Evolutionary conservation across 78 protist genomes (phyloP).

Genomic region (Dictyostelium brefeldianum): DNA sequence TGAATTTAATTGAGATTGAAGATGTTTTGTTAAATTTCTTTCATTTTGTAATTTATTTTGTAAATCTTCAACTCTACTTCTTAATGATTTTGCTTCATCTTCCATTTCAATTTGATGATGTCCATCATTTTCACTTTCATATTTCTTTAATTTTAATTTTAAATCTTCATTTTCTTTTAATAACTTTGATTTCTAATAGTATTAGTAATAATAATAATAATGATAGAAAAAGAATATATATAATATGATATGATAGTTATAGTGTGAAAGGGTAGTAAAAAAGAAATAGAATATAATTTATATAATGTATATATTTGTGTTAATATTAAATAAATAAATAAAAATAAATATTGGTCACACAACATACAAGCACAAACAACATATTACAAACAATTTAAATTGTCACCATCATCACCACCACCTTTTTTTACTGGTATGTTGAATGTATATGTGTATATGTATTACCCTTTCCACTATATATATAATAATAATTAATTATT

Average conservation of each 20-base stretch:
- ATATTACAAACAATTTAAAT: too few relatives aligned
- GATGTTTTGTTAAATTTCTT: conserved; percentile 29
- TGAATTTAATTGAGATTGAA: conserved; percentile 40
- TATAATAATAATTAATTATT: background rate
- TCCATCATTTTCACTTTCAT: conserved; percentile 26
- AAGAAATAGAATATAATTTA: too few relatives aligned
- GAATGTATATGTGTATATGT: background rate
- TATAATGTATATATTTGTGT: too few relatives aligned
- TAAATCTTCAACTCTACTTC: conserved; percentile 47
- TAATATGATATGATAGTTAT: background rate
- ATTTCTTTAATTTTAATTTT: conserved; percentile 31
- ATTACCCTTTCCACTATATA: background rate
- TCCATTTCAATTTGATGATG: conserved; percentile 55
- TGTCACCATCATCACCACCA: background rate
- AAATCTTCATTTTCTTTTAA: conserved; percentile 57
- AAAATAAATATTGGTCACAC: too few relatives aligned
- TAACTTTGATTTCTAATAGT: conserved; percentile 22
- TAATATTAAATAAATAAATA: too few relatives aligned
- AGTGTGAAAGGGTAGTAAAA: too few relatives aligned
- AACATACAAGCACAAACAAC: too few relatives aligned
- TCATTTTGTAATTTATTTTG: conserved; percentile 20
- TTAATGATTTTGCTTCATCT: conserved; percentile 51
- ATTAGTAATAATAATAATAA: conserved; percentile 13
- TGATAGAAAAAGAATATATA: background rate
- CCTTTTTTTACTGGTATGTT: background rate